These are phyloP conservation scores for Pelargonium cotyledonis DNA, from an alignment of 441 rosid species.

Conservation along the genomic window DNA sequence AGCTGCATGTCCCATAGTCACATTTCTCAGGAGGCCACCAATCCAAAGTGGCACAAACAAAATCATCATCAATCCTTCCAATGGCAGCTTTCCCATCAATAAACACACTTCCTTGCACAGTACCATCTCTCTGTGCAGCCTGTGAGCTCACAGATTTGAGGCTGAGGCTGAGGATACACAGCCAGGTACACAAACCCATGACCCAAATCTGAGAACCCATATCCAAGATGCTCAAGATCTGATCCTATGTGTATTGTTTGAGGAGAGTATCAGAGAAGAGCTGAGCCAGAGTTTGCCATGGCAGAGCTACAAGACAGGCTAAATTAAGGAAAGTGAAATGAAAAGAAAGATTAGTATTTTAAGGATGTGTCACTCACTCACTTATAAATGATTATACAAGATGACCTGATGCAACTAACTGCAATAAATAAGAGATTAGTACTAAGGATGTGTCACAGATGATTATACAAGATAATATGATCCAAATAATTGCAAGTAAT, in stretches of 20 bases:
- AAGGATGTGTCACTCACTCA: too few relatives aligned
- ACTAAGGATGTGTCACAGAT: not conserved
- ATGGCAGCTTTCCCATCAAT: conserved; percentile 52
- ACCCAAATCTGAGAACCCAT: conserved; percentile 42
- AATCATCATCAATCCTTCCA: conserved; percentile 74
- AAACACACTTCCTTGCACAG: conserved; percentile 40
- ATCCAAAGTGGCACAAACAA: conserved; percentile 84
- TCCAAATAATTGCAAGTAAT: not conserved
- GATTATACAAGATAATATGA: not conserved
- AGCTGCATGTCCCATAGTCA: conserved; percentile 86
- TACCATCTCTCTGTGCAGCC: conserved; percentile 15
- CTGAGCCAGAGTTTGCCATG: not conserved
- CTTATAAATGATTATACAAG: too few relatives aligned
- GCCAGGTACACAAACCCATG: conserved; percentile 30
- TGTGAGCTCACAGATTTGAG: conserved; percentile 25
- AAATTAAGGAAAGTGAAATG: not conserved
- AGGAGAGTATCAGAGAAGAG: not conserved
- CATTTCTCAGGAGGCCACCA: conserved; percentile 99
- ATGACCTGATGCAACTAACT: too few relatives aligned
- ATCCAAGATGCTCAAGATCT: not conserved
- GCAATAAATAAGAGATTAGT: not conserved
- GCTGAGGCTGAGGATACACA: conserved; percentile 19
- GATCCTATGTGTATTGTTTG: not conserved
- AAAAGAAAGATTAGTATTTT: too few relatives aligned
- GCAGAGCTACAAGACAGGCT: not conserved